Percentiles rank a stretch among this genome's conserved stretches.
Evolutionary conservation across 2,329 filamentous ascomycete genomes (phyloP).

Genomic region (Rhynchosporium agropyri): DNA sequence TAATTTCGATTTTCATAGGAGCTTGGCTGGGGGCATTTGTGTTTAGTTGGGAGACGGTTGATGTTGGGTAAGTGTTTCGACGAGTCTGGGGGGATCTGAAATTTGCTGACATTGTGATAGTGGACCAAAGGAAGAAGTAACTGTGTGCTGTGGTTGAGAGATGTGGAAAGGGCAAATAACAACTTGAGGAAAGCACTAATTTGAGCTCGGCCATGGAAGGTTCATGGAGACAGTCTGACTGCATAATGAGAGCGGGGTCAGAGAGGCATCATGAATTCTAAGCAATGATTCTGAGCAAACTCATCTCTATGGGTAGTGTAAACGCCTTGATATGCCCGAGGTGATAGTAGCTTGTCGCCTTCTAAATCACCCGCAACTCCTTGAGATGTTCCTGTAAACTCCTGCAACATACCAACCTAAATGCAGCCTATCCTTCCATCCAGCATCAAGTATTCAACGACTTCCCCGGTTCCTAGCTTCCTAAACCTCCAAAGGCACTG

Average conservation of each 20-base stretch:
- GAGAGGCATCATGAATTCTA: too few species aligned
- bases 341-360: not conserved
- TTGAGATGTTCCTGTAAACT: constrained; percentile 18
- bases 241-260: not conserved
- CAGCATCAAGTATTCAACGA: not conserved
- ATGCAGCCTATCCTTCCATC: not conserved
- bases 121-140: constrained; percentile 32
- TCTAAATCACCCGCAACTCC: constrained; percentile 20
- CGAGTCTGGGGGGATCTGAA: not conserved
- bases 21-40: constrained; percentile 72
- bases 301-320: constrained; percentile 3
- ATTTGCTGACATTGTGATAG: constrained; percentile 9
- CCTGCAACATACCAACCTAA: not conserved
- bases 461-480: not conserved
- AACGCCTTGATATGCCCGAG: constrained; percentile 19
- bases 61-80: constrained; percentile 30
- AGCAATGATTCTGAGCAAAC: constrained; percentile 1
- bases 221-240: constrained; percentile 1
- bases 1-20: constrained; percentile 80
- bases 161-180: not conserved
- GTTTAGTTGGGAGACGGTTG: constrained; percentile 69
- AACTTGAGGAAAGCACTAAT: not conserved
- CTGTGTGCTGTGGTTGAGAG: constrained; percentile 35
- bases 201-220: not conserved
- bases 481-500: constrained; percentile 10